phyloP scores from a whole-genome alignment of 106 monocot species.

The Hemerocallis citrina region DNA sequence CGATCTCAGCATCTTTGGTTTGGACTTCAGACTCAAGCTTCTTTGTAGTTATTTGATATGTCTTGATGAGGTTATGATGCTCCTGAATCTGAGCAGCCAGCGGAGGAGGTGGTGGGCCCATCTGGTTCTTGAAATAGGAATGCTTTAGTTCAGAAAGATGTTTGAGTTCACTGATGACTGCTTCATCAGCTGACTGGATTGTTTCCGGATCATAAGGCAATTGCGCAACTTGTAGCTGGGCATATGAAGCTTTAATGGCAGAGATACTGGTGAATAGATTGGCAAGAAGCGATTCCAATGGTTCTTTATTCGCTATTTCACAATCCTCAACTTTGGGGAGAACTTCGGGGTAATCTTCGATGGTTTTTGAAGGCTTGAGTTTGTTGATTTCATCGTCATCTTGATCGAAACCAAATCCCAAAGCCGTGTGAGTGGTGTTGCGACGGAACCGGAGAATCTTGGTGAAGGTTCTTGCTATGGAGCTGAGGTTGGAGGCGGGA shows the following conservation, averaged over 20 bases:
- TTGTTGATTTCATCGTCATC: slow-evolving; percentile 14
- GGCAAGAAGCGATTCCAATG: slow-evolving; percentile 26
- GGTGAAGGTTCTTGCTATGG: slow-evolving; percentile 14
- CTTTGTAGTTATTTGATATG: slow-evolving; percentile 51
- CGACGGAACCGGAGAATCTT: slow-evolving; percentile 29
- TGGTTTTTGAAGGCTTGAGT: slow-evolving; percentile 10
- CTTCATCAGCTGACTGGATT: slow-evolving; percentile 42
- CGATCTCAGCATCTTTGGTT: slow-evolving; percentile 28
- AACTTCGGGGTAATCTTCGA: not conserved
- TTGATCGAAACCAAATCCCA: not conserved
- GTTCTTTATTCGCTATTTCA: slow-evolving; percentile 10
- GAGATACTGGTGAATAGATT: slow-evolving; percentile 47
- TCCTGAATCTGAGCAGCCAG: slow-evolving; percentile 54
- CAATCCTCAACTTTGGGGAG: slow-evolving; percentile 12
- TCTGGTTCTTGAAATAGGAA: slow-evolving; percentile 32
- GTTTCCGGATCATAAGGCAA: slow-evolving; percentile 48
- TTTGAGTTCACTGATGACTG: slow-evolving; percentile 43
- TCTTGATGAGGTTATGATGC: slow-evolving; percentile 54
- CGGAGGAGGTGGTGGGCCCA: slow-evolving; percentile 6
- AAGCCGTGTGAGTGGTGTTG: not conserved
- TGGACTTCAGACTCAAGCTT: slow-evolving; percentile 54
- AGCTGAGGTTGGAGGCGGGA: slow-evolving; percentile 1
- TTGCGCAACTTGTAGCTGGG: slow-evolving; percentile 56
- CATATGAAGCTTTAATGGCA: slow-evolving; percentile 57
- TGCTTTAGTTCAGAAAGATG: slow-evolving; percentile 43